These are phyloP conservation scores for Xerocomellus chrysenteron DNA, from an alignment of 768 basidiomycete genomes.

Conservation along the genomic window DNA sequence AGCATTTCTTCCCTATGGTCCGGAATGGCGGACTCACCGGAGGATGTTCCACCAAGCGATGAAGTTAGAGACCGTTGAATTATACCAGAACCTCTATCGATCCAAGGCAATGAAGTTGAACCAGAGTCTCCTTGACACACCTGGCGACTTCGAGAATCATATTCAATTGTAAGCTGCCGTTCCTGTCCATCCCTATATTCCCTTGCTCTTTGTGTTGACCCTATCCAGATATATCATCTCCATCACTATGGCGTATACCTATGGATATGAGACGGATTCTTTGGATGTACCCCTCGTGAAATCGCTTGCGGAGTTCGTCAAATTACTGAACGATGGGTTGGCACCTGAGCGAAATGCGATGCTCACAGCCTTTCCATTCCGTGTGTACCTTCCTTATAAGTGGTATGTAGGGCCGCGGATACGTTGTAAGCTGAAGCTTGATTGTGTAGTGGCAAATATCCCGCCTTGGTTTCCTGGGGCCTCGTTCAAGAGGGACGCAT, in stretches of 20 bases:
- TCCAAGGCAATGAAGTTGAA: conserved; percentile 21
- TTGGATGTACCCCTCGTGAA: conserved; percentile 28
- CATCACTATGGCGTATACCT: conserved; percentile 32
- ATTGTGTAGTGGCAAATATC: conserved; percentile 24
- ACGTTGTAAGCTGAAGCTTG: neutral
- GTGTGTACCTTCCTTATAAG: conserved; percentile 14
- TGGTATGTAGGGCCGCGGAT: neutral
- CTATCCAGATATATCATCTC: conserved; percentile 29
- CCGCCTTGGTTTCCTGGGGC: conserved; percentile 33
- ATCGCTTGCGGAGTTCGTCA: conserved; percentile 24
- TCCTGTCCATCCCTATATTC: neutral
- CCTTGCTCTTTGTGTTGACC: neutral
- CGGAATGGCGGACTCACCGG: conserved; percentile 30
- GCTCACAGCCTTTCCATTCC: conserved; percentile 30
- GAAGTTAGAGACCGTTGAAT: conserved; percentile 18
- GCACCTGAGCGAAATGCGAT: conserved; percentile 27
- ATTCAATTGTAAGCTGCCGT: conserved; percentile 18
- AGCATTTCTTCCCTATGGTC: conserved; percentile 29
- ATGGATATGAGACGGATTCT: conserved; percentile 28
- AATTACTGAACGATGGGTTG: conserved; percentile 23
- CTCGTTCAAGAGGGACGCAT: conserved; percentile 27
- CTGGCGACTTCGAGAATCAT: conserved; percentile 26
- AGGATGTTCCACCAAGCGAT: conserved; percentile 29
- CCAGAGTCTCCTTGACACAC: conserved; percentile 21
- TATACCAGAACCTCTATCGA: conserved; percentile 24